These are phyloP conservation scores for Aspergillus oerlinghausenensis DNA, from an alignment of 2,329 filamentous ascomycete genomes.

Conservation along the genomic window DNA sequence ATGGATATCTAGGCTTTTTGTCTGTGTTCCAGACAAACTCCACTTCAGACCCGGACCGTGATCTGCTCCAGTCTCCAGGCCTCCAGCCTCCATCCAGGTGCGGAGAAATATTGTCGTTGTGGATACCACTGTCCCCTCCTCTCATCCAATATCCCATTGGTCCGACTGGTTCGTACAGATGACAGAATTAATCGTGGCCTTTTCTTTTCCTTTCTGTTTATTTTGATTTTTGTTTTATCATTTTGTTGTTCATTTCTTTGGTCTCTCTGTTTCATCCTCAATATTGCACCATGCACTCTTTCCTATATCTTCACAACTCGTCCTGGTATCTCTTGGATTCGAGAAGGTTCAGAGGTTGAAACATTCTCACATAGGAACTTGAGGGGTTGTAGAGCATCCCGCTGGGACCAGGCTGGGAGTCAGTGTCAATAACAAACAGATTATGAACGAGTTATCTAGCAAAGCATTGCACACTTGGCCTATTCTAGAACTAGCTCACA, in stretches of 20 bases:
- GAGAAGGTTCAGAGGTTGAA: too few relatives aligned
- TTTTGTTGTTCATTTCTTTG: neutral
- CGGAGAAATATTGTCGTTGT: slow-evolving; percentile 6
- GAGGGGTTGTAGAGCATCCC: neutral
- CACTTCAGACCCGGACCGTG: neutral
- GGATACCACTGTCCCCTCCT: neutral
- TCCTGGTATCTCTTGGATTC: neutral
- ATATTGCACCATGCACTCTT: neutral
- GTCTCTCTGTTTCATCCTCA: neutral
- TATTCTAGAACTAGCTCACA: neutral
- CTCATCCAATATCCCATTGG: neutral
- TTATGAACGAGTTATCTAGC: too few relatives aligned
- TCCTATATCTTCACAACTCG: neutral
- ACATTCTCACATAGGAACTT: neutral
- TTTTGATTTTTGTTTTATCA: neutral
- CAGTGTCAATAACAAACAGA: neutral
- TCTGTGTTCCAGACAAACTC: slow-evolving; percentile 8
- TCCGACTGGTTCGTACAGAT: neutral
- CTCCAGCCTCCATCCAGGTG: neutral
- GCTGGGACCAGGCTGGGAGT: neutral
- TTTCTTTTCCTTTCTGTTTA: neutral
- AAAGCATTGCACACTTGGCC: too few relatives aligned
- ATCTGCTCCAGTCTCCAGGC: slow-evolving; percentile 1
- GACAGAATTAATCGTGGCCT: neutral
- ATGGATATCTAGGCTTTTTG: slow-evolving; percentile 10